Evolutionary conservation across 805 yeast genomes (phyloP).

Genomic region (Clavispora santaluciae): DNA sequence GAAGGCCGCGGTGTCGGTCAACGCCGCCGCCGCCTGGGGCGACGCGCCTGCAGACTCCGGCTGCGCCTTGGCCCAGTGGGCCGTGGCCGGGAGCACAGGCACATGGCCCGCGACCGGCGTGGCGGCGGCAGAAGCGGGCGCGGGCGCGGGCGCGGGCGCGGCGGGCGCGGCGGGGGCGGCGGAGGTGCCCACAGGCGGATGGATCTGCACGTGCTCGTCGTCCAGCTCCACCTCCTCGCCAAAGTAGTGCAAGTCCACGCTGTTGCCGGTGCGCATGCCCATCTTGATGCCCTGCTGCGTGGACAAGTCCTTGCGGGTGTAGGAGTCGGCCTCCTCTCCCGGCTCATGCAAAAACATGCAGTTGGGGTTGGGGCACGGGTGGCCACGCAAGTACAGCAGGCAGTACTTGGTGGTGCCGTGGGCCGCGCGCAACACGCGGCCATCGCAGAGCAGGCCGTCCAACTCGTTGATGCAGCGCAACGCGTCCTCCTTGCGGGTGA

Average conservation of each 20-base stretch:
- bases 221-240: constrained; percentile 8
- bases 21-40: constrained; percentile 32
- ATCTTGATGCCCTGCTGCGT: constrained; percentile 67
- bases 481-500: constrained; percentile 91
- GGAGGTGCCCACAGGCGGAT: not conserved
- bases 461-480: constrained; percentile 87
- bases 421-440: constrained; percentile 85
- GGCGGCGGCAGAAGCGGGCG: constrained; percentile 5
- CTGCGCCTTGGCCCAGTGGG: constrained; percentile 22
- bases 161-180: constrained; percentile 4
- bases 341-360: constrained; percentile 99
- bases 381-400: constrained; percentile 91
- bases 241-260: constrained; percentile 10
- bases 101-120: constrained; percentile 19
- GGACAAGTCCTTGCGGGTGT: constrained; percentile 81
- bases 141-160: constrained; percentile 9
- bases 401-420: constrained; percentile 99
- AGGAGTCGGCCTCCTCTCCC: constrained; percentile 98
- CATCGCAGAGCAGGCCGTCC: constrained; percentile 90
- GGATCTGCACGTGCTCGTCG: not conserved
- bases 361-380: constrained; percentile 95
- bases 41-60: constrained; percentile 28
- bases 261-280: constrained; percentile 31
- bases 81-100: constrained; percentile 60
- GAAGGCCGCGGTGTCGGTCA: constrained; percentile 51